These are phyloP conservation scores for Nitzschia sp. DNA, from an alignment of 108 stramenopile genomes.

Conservation along the genomic window DNA sequence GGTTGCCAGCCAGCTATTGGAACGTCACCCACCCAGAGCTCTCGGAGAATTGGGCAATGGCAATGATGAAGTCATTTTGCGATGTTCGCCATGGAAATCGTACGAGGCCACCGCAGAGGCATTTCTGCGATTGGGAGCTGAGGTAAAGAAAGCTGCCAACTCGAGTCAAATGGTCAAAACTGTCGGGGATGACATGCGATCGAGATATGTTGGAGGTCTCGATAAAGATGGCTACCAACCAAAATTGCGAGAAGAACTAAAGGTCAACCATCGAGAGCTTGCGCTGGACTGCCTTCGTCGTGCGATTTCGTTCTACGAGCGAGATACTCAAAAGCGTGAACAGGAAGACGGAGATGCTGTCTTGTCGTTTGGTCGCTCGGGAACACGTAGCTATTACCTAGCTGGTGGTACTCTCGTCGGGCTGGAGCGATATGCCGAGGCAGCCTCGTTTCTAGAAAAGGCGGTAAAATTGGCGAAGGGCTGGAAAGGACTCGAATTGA, in stretches of 20 bases:
- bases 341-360: conserved; percentile 13
- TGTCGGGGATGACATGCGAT: conserved; percentile 14
- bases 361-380: conserved; percentile 30
- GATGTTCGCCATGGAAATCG: conserved; percentile 59
- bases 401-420: conserved; percentile 69
- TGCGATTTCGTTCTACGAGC: conserved; percentile 60
- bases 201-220: conserved; percentile 56
- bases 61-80: conserved; percentile 34
- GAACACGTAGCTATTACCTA: conserved; percentile 73
- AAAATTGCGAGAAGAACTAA: conserved; percentile 45
- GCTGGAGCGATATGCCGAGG: conserved; percentile 46
- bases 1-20: conserved; percentile 49
- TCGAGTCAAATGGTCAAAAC: background rate
- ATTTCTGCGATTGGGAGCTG: conserved; percentile 46
- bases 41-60: conserved; percentile 16
- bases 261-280: conserved; percentile 51
- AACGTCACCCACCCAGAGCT: conserved; percentile 43
- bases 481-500: conserved; percentile 67
- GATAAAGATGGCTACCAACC: conserved; percentile 45
- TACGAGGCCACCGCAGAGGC: conserved; percentile 68
- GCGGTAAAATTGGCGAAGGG: conserved; percentile 44
- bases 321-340: conserved; percentile 23
- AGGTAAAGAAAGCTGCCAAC: conserved; percentile 24
- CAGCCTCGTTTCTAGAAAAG: conserved; percentile 53
- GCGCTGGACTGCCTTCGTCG: conserved; percentile 63